Base-by-base conservation (phyloP, 108 stramenopile species). In the Fragilaria crotonensis region DNA sequence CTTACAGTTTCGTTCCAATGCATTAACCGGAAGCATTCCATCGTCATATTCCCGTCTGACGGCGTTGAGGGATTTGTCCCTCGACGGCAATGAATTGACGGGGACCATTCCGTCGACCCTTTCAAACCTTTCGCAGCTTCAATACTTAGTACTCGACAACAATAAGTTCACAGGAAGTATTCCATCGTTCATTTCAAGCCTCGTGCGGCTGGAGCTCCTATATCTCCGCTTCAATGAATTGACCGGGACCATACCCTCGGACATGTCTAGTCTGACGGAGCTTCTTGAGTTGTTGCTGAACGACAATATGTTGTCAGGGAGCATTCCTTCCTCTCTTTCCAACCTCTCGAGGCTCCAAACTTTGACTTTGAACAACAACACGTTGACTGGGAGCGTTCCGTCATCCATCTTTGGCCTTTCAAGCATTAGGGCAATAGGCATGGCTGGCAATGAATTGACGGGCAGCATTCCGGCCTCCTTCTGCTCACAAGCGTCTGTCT, bases 271-370 rank as follows among this genome's bases (percentile, higher is more conserved):
- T 26, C 27, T 52, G 51, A 27, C 18, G 23, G 7, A n/a, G 3
- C 23, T 46, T 3, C 45, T 17, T 23, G 57, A 23, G 3, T 23
- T 46, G 18, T 17, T 20, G 2, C 33, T 44, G n/a, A 63, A 57
- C 25, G 58, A 56, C 19, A 76, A 76, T 54, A 33, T 48, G 9
- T 56, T 76, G 61, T 49, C 28, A 25, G 67, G 57, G 49, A 33
- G 62, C 27, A 77, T 91, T 28, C 85, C 83, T 45, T 36, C 46
- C 29, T 67, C 67, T 18, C 71, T 91, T 25, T 80, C 57, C n/a
- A 73, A 78, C 27, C 83, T 84, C 9, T 45, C 62, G 25, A 83
- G 72, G 59, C 70, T 91, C 20, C 62, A 73, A 25, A 78, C 67
- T 30, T 58, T 91, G 70, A 72, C 45, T n/a, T 70, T 17, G 70